Evolutionary conservation across 179 eudicot genomes (phyloP).

Genomic region (Beta lomatogona): DNA sequence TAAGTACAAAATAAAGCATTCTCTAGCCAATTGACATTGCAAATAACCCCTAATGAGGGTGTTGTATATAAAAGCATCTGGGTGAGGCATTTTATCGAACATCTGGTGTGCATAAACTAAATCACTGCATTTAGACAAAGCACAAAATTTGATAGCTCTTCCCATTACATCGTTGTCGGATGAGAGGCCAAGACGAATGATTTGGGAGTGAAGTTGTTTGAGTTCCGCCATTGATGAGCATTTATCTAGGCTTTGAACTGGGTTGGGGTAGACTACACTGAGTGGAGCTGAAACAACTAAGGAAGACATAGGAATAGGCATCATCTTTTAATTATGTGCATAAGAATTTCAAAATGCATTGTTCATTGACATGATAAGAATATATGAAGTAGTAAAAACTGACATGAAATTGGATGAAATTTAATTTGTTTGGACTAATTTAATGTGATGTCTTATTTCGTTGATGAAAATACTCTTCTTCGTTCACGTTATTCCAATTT

Average conservation of each 20-base stretch:
- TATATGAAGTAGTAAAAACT: neutral
- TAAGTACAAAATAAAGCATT: constrained; percentile 32
- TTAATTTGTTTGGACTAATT: too few relatives aligned
- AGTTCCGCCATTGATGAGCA: constrained; percentile 43
- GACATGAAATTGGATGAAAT: too few relatives aligned
- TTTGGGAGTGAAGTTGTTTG: constrained; percentile 41
- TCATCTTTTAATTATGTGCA: constrained; percentile 5
- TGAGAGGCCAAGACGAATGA: constrained; percentile 30
- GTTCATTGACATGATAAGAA: neutral
- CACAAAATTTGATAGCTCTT: constrained; percentile 39
- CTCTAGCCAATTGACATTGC: constrained; percentile 18
- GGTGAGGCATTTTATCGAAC: constrained; percentile 39
- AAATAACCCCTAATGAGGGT: constrained; percentile 35
- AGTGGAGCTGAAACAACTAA: constrained; percentile 16
- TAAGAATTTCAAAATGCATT: neutral
- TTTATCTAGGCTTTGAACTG: constrained; percentile 31
- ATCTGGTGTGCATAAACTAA: constrained; percentile 35
- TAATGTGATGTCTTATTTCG: too few relatives aligned
- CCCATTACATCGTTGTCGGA: constrained; percentile 39
- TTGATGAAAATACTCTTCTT: too few relatives aligned
- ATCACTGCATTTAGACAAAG: constrained; percentile 32
- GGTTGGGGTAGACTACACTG: constrained; percentile 10
- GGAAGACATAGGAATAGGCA: constrained; percentile 5
- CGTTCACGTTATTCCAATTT: too few relatives aligned
- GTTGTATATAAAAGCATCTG: constrained; percentile 39